phyloP scores from a whole-genome alignment of 2,329 filamentous ascomycete species.

The Cladosporium austrohemisphaericum region DNA sequence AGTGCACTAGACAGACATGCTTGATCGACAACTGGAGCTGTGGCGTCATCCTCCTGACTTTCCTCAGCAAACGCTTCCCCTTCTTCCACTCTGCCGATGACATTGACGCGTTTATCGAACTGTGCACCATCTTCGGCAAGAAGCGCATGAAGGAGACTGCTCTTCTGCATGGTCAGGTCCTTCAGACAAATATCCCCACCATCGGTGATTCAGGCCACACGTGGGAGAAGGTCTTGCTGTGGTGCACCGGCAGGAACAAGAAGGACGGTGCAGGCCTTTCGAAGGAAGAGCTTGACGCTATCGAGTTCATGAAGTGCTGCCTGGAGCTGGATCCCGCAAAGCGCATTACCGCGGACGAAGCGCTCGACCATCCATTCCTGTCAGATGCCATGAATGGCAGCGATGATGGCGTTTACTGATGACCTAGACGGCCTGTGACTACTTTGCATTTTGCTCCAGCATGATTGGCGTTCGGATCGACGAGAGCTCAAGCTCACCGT shows the following conservation, averaged over 20 bases:
- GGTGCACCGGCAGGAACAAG: constrained; percentile 75
- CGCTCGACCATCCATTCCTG: constrained; percentile 66
- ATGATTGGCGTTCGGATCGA: neutral
- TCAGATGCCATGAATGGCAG: constrained; percentile 5
- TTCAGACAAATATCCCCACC: constrained; percentile 89
- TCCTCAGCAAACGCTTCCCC: constrained; percentile 86
- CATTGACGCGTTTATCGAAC: constrained; percentile 95
- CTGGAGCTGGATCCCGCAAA: constrained; percentile 72
- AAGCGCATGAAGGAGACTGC: constrained; percentile 80
- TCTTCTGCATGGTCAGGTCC: constrained; percentile 80
- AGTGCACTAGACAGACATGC: constrained; percentile 91
- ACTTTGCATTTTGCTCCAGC: neutral
- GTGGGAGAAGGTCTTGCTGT: constrained; percentile 89
- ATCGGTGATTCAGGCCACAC: constrained; percentile 81
- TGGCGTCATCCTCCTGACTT: constrained; percentile 94
- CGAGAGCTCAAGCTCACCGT: neutral
- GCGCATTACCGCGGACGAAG: constrained; percentile 71
- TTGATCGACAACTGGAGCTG: constrained; percentile 95
- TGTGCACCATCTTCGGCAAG: constrained; percentile 87
- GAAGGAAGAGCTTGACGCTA: constrained; percentile 66
- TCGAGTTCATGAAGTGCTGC: constrained; percentile 67
- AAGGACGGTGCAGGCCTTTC: constrained; percentile 54
- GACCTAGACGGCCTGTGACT: neutral
- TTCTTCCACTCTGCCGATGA: constrained; percentile 99
- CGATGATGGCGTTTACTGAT: neutral